These are phyloP conservation scores for Russula foetens DNA, from an alignment of 768 basidiomycete genomes.

Conservation along the genomic window DNA sequence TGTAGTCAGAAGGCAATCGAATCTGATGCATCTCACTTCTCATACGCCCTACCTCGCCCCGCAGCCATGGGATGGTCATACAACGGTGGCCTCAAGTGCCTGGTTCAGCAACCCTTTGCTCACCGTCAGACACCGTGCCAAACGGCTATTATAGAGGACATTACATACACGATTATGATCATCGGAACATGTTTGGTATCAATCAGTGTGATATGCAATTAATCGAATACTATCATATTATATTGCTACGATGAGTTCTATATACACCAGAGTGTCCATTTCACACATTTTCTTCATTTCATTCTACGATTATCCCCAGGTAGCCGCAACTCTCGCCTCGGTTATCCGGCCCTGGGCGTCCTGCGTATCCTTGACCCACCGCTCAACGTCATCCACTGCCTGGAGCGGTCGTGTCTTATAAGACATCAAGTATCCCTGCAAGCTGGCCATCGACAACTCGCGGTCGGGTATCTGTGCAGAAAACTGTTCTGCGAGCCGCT, in stretches of 20 bases:
- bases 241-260: too few species aligned
- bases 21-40: too few species aligned
- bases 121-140: too few species aligned
- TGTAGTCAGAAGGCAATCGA: too few species aligned
- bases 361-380: conserved; percentile 45
- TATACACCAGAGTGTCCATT: neutral
- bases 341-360: conserved; percentile 21
- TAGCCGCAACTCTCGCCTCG: neutral
- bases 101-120: too few species aligned
- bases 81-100: too few species aligned
- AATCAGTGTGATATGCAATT: neutral
- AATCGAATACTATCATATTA: neutral
- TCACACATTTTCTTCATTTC: neutral
- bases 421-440: conserved; percentile 59
- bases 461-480: conserved; percentile 43
- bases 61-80: too few species aligned
- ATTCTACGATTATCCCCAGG: neutral
- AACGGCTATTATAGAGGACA: too few species aligned
- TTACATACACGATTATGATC: too few species aligned
- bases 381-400: conserved; percentile 39
- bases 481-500: conserved; percentile 47
- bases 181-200: neutral
- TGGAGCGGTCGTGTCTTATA: conserved; percentile 53
- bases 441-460: conserved; percentile 34
- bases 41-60: too few species aligned